Evolutionary conservation across 2,329 filamentous ascomycete genomes (phyloP).

Genomic region (Talaromyces sp.): DNA sequence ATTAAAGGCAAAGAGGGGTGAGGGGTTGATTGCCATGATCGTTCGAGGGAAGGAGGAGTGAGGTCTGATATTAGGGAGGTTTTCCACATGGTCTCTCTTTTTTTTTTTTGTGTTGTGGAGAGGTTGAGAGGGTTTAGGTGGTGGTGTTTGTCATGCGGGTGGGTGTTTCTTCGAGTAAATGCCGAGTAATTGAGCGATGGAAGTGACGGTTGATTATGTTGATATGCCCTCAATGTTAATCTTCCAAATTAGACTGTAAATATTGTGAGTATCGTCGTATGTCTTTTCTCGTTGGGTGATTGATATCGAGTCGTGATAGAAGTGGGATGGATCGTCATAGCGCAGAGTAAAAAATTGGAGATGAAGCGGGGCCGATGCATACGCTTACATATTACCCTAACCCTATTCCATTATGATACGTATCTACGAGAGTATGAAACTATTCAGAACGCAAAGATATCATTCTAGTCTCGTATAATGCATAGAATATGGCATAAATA

Average conservation of each 20-base stretch:
- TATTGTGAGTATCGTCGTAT: not conserved
- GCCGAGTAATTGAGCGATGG: not conserved
- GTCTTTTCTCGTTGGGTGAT: too few relatives aligned
- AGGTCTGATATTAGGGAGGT: conserved; percentile 53
- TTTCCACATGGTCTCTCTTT: conserved; percentile 9
- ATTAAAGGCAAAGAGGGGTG: conserved; percentile 85
- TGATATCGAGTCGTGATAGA: not conserved
- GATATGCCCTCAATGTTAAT: not conserved
- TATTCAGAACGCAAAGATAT: not conserved
- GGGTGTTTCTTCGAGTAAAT: too few relatives aligned
- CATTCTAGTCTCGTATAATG: not conserved
- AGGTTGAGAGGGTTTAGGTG: not conserved
- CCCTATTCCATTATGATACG: too few relatives aligned
- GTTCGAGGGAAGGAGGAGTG: conserved; percentile 53
- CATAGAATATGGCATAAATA: not conserved
- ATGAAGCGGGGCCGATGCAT: not conserved
- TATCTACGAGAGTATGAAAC: too few relatives aligned
- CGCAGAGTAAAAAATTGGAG: conserved; percentile 9
- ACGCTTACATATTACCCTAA: not conserved
- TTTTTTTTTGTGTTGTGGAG: not conserved
- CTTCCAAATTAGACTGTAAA: not conserved
- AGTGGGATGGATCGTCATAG: conserved; percentile 9
- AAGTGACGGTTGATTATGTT: not conserved
- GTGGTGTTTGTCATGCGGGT: not conserved
- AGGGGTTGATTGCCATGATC: conserved; percentile 81